A percentile compares a stretch with the other conserved stretches of the same genome.
phyloP scores from a whole-genome alignment of 441 rosid species.

The Corymbia citriodora region DNA sequence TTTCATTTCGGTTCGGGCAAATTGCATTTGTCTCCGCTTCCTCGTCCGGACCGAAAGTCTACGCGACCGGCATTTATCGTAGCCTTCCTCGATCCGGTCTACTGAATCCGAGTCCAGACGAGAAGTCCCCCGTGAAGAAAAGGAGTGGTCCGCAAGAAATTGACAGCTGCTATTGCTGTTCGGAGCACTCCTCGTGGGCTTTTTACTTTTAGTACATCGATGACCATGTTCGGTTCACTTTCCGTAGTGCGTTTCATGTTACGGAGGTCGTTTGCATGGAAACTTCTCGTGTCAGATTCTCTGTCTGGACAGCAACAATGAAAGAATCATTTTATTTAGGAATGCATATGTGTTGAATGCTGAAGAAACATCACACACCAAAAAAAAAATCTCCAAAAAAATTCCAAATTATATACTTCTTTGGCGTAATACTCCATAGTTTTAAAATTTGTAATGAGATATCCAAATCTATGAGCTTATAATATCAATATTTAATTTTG shows the following conservation, averaged over 20 bases:
- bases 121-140: not conserved
- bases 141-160: not conserved
- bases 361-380: not conserved
- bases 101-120: not conserved
- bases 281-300: not conserved
- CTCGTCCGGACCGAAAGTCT: not conserved
- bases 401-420: not conserved
- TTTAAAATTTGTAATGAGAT: not conserved
- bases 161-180: not conserved
- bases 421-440: not conserved
- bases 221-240: not conserved
- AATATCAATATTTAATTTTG: not conserved
- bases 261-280: not conserved
- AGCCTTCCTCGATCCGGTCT: not conserved
- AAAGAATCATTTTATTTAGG: not conserved
- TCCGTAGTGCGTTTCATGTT: not conserved
- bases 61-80: not conserved
- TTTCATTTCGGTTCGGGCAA: not conserved
- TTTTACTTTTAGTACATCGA: not conserved
- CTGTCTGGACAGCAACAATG: not conserved
- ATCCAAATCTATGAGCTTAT: not conserved
- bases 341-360: not conserved
- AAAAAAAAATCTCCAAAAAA: not conserved
- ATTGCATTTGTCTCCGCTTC: not conserved
- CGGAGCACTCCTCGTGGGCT: not conserved